Evolutionary conservation across 441 rosid species (phyloP).

Genomic region (Jatropha multifida): DNA sequence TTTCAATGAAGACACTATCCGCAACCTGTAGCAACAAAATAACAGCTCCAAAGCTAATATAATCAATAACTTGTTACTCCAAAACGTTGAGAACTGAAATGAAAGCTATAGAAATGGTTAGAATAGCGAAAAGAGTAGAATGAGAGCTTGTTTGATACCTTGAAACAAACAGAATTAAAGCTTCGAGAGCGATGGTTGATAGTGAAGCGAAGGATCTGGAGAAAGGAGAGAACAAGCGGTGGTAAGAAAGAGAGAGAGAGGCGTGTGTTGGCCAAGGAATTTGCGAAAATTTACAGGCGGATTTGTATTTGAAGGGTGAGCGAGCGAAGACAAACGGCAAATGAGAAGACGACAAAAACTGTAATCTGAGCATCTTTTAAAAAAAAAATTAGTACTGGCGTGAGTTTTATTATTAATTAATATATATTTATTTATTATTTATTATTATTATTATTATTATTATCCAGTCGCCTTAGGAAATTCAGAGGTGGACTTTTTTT

Average conservation of each 20-base stretch:
- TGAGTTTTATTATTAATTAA: neutral
- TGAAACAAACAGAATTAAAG: neutral
- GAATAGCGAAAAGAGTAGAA: neutral
- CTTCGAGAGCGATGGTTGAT: neutral
- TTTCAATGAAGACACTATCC: too few species aligned
- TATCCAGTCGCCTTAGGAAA: neutral
- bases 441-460: neutral
- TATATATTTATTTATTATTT: neutral
- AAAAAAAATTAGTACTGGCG: neutral
- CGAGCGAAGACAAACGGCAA: neutral
- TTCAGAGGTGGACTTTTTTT: neutral
- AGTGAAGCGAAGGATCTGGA: neutral
- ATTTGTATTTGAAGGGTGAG: slow-evolving; percentile 14
- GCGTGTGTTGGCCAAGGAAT: slow-evolving; percentile 1
- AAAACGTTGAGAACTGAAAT: neutral
- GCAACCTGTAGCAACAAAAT: too few species aligned
- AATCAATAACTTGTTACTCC: too few species aligned
- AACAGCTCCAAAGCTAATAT: too few species aligned
- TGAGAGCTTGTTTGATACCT: slow-evolving; percentile 1
- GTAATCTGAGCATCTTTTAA: slow-evolving; percentile 5
- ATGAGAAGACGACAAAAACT: slow-evolving; percentile 22
- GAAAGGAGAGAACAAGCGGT: slow-evolving; percentile 5
- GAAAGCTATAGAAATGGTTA: neutral
- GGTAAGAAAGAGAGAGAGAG: neutral
- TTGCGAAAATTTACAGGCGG: slow-evolving; percentile 15